These are phyloP conservation scores for Fraxinus pennsylvanica DNA, from an alignment of 257 asterid species.

Conservation along the genomic window DNA sequence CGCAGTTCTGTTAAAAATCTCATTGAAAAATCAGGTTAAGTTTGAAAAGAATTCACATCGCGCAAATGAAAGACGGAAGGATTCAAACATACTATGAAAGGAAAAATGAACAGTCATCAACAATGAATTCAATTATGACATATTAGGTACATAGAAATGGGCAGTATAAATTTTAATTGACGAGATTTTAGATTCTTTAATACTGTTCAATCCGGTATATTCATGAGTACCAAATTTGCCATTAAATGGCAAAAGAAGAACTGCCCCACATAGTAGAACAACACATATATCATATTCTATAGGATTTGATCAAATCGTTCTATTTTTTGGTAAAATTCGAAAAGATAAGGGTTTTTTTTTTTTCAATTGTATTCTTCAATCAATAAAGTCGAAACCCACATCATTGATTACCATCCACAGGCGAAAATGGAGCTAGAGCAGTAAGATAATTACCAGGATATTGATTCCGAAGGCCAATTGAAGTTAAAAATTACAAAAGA, in stretches of 20 bases:
- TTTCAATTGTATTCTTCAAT: neutral
- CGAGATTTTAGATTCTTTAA: neutral
- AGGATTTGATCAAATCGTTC: neutral
- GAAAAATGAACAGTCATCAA: no score
- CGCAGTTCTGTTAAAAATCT: neutral
- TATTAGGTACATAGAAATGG: neutral
- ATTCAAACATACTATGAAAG: neutral
- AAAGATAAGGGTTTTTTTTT: neutral
- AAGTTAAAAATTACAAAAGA: no score
- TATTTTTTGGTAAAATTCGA: neutral
- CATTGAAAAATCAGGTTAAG: neutral
- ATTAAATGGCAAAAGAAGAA: neutral
- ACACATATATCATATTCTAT: neutral
- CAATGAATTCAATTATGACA: neutral
- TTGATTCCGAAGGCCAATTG: no score
- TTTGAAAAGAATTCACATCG: neutral
- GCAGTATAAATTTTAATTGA: neutral
- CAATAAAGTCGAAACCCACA: neutral
- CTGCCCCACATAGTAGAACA: neutral
- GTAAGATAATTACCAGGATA: neutral
- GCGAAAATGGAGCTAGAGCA: neutral
- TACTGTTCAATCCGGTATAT: no score
- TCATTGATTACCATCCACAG: neutral
- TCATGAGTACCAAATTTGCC: neutral
- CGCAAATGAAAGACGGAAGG: neutral